Evolutionary conservation across 2,329 filamentous ascomycete genomes (phyloP).

Genomic region (Fusarium incarnatum): DNA sequence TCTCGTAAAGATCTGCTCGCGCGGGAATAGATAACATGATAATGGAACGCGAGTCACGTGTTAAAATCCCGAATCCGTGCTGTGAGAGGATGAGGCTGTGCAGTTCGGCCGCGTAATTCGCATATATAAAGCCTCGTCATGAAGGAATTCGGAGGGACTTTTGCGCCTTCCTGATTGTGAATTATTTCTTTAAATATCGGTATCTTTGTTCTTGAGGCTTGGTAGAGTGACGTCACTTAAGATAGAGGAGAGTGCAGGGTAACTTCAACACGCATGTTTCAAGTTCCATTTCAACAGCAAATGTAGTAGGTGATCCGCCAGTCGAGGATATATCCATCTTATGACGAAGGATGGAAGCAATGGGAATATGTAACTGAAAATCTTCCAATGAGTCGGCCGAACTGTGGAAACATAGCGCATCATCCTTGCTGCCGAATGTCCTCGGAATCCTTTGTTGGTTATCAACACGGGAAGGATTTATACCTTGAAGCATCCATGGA

Average conservation of each 20-base stretch:
- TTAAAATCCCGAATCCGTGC: background rate
- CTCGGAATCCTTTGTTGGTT: background rate
- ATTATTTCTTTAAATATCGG: background rate
- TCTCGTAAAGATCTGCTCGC: background rate
- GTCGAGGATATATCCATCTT: background rate
- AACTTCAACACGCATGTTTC: background rate
- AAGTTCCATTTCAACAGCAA: background rate
- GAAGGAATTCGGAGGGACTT: background rate
- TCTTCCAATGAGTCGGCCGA: too few relatives aligned
- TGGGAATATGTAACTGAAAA: accelerated
- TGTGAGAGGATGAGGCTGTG: constrained; percentile 3
- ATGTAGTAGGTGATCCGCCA: background rate
- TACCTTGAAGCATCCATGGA: background rate
- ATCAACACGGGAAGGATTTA: background rate
- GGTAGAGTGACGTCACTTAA: background rate
- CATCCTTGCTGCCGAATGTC: background rate
- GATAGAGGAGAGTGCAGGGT: background rate
- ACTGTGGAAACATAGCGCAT: background rate
- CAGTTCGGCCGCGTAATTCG: background rate
- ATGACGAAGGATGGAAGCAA: background rate
- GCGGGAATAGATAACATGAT: background rate
- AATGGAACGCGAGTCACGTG: background rate
- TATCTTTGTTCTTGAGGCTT: background rate
- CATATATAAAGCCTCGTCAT: background rate
- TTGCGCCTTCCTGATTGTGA: background rate